Evolutionary conservation across 2,329 filamentous ascomycete genomes (phyloP).

Genomic region (Cadophora luteo-olivacea): DNA sequence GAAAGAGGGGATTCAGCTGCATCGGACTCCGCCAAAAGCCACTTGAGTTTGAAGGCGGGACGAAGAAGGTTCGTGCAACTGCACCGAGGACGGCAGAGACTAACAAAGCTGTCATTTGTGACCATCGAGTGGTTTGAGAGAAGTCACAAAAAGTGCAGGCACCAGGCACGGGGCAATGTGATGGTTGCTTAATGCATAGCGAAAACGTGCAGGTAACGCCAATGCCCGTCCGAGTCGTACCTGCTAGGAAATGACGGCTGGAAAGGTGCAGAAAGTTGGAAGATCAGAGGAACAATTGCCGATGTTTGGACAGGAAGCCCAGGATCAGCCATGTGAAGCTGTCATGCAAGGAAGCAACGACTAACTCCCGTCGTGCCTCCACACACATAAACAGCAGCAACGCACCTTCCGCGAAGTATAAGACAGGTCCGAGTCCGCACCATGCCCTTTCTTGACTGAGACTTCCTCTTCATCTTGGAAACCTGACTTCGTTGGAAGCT

Average conservation of each 20-base stretch:
- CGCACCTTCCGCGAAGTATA: conserved; percentile 15
- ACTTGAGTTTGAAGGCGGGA: neutral
- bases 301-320: neutral
- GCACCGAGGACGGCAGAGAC: neutral
- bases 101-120: neutral
- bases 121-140: neutral
- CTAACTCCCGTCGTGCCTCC: neutral
- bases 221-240: neutral
- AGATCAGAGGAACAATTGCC: neutral
- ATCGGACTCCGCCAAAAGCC: conserved; percentile 7
- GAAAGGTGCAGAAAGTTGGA: neutral
- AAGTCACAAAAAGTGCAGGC: neutral
- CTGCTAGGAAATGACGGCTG: neutral
- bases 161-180: conserved; percentile 6
- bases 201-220: conserved; percentile 9
- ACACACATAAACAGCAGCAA: neutral
- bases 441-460: neutral
- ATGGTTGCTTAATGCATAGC: neutral
- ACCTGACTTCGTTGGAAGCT: neutral
- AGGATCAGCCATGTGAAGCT: neutral
- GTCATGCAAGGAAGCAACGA: conserved; percentile 9
- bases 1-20: neutral
- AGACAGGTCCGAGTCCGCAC: conserved; percentile 7
- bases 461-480: conserved; percentile 7
- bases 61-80: conserved; percentile 14